Evolutionary conservation across 192 early-diverging fungal genomes (phyloP).

Genomic region (Paraglomus occultum): DNA sequence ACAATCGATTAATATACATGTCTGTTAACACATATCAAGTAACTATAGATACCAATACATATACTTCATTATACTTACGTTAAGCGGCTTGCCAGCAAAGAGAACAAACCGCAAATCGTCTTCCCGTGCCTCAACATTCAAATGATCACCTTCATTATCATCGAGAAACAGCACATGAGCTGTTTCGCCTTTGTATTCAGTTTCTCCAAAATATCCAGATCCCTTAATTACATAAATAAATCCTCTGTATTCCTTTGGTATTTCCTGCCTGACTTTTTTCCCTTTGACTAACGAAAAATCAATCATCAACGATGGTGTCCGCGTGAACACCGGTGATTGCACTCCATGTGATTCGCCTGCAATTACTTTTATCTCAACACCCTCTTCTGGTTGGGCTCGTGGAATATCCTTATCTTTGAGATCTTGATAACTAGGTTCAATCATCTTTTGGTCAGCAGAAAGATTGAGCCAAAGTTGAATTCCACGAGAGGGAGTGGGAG

Average conservation of each 20-base stretch:
- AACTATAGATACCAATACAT: too few species aligned
- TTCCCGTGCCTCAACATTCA: constrained; percentile 15
- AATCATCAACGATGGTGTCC: constrained; percentile 78
- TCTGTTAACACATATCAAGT: too few species aligned
- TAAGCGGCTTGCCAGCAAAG: constrained; percentile 42
- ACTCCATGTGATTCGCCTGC: constrained; percentile 78
- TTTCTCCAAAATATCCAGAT: constrained; percentile 49
- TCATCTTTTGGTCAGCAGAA: constrained; percentile 68
- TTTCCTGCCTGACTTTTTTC: constrained; percentile 50
- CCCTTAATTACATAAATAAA: constrained; percentile 67
- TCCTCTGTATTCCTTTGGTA: constrained; percentile 55
- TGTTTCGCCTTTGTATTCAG: constrained; percentile 31
- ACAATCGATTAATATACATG: not conserved
- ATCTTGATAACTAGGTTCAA: constrained; percentile 70
- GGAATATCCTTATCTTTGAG: constrained; percentile 64
- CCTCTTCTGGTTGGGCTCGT: constrained; percentile 49
- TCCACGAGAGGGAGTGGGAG: constrained; percentile 36
- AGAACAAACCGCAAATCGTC: constrained; percentile 36
- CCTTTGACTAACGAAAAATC: constrained; percentile 66
- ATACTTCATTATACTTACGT: not conserved
- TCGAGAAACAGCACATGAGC: constrained; percentile 31
- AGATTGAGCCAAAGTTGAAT: constrained; percentile 83
- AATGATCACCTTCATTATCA: constrained; percentile 10
- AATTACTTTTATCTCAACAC: constrained; percentile 75
- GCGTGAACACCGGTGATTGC: constrained; percentile 66